Percentiles rank a stretch among this genome's conserved stretches.
These are phyloP conservation scores for Ampelocalamus luodianensis DNA, from an alignment of 176 grass and related monocot species.

Conservation along the genomic window DNA sequence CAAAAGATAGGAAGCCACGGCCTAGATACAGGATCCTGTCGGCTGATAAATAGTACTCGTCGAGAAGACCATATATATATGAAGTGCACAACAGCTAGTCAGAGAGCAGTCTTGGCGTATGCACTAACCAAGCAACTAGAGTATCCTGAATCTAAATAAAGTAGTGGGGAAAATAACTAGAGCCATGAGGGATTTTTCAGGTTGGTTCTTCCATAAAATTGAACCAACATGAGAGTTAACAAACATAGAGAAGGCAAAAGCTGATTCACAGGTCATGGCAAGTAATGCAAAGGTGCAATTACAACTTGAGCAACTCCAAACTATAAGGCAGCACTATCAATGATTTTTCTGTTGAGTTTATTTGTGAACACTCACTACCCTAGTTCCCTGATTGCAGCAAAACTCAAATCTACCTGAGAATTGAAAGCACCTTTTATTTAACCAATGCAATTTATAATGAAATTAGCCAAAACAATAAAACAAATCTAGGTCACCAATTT, in stretches of 20 bases:
- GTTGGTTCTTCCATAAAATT: not conserved
- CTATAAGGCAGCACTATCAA: not conserved
- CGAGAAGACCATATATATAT: not conserved
- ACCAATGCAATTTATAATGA: not conserved
- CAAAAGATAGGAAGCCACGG: not conserved
- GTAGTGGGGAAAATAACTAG: not conserved
- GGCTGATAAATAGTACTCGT: not conserved
- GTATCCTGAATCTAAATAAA: constrained; percentile 3
- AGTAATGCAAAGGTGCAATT: constrained; percentile 25
- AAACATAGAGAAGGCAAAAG: constrained; percentile 1
- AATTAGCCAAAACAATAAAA: not conserved
- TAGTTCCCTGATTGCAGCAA: not conserved
- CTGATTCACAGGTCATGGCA: not conserved
- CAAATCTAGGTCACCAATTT: not conserved
- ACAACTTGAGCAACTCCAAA: constrained; percentile 1
- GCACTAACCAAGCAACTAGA: constrained; percentile 32
- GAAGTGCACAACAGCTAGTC: not conserved
- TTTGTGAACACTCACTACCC: not conserved
- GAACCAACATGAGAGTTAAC: not conserved
- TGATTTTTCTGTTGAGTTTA: not conserved
- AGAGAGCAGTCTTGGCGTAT: not conserved
- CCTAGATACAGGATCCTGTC: not conserved
- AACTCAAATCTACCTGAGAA: not conserved
- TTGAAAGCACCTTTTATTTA: not conserved
- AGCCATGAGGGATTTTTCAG: not conserved